Percentiles rank a stretch among this genome's conserved stretches.
These are phyloP conservation scores for Choanephora cucurbitarum DNA, from an alignment of 371 early-diverging fungal genomes.

Conservation along the genomic window DNA sequence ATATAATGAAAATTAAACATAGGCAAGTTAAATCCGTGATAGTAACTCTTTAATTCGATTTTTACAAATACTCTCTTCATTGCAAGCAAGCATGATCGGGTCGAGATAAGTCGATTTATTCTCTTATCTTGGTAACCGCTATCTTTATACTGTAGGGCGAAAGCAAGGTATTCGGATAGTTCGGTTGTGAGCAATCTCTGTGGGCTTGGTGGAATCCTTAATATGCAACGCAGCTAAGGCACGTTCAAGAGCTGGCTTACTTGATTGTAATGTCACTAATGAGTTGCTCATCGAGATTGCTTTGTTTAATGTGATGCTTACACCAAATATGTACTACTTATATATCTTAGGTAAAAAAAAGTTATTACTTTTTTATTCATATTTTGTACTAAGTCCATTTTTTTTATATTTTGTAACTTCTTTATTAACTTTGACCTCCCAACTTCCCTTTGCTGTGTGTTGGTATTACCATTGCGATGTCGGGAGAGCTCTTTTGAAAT, in stretches of 20 bases:
- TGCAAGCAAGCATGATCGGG: conserved; percentile 10
- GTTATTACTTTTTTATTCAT: background rate
- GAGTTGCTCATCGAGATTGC: conserved; percentile 1
- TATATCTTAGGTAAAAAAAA: background rate
- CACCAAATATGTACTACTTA: too few relatives aligned
- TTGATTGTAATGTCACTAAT: too few relatives aligned
- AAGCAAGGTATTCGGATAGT: conserved; percentile 15
- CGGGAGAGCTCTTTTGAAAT: conserved; percentile 10
- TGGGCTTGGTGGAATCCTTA: conserved; percentile 16
- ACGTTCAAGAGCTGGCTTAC: background rate
- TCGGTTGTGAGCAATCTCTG: conserved; percentile 18
- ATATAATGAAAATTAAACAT: too few relatives aligned
- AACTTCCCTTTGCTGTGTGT: background rate
- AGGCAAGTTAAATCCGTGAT: too few relatives aligned
- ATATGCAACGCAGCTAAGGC: conserved; percentile 11
- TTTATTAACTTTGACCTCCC: conserved; percentile 3
- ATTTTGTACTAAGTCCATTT: conserved; percentile 4
- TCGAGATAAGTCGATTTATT: conserved; percentile 11
- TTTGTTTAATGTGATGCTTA: background rate
- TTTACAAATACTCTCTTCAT: conserved; percentile 16
- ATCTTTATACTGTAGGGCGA: conserved; percentile 13
- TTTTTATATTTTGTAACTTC: conserved; percentile 3
- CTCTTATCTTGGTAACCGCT: conserved; percentile 14
- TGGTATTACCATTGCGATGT: conserved; percentile 11
- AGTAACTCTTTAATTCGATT: conserved; percentile 9